Evolutionary conservation across 352 stramenopile species (phyloP).

Genomic region (Globisporangium megalacanthum): DNA sequence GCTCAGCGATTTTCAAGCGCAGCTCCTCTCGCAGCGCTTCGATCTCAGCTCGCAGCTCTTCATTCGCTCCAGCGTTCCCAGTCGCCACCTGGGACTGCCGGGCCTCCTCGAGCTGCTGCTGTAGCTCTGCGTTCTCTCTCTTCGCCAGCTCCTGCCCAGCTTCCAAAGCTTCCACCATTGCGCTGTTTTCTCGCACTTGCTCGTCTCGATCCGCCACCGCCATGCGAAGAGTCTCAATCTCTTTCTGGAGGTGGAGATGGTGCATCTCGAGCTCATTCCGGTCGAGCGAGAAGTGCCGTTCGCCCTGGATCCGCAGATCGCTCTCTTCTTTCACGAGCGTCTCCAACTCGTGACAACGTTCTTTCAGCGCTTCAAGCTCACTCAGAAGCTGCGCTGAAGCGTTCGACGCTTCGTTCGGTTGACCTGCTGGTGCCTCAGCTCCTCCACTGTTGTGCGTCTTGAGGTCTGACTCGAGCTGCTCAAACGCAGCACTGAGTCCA

Average conservation of each 20-base stretch:
- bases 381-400: no score
- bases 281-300: constrained; percentile 20
- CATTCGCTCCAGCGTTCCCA: no score
- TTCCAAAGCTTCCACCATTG: constrained; percentile 36
- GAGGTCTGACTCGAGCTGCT: constrained; percentile 39
- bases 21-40: constrained; percentile 13
- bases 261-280: constrained; percentile 30
- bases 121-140: constrained; percentile 30
- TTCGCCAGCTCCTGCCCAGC: constrained; percentile 25
- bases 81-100: no score
- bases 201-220: constrained; percentile 19
- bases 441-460: no score
- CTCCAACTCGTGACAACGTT: constrained; percentile 7
- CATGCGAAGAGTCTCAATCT: constrained; percentile 18
- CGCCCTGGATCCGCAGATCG: constrained; percentile 16
- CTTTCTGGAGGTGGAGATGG: constrained; percentile 8
- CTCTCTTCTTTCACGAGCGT: constrained; percentile 14
- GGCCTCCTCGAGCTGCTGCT: constrained; percentile 17
- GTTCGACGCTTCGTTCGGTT: no score
- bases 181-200: constrained; percentile 23
- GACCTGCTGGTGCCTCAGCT: no score
- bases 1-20: constrained; percentile 5
- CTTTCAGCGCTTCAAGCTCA: not conserved
- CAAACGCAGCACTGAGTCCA: constrained; percentile 41
- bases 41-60: constrained; percentile 3